Evolutionary conservation across 768 basidiomycete species (phyloP).

Genomic region (Ephemerocybe angulata): DNA sequence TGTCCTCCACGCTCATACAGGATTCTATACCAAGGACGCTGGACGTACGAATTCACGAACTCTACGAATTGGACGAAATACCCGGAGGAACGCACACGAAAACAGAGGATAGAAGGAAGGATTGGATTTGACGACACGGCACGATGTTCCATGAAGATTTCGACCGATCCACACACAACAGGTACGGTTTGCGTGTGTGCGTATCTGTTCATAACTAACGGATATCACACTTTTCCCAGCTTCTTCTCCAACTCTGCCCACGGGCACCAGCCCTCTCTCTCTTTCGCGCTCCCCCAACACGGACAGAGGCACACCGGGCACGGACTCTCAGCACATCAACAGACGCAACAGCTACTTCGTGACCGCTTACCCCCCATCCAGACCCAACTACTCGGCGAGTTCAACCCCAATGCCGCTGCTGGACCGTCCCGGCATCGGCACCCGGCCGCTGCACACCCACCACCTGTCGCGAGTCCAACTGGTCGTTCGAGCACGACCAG

Average conservation of each 20-base stretch:
- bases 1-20: too few relatives aligned
- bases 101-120: too few relatives aligned
- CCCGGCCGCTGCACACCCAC: not conserved
- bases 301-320: not conserved
- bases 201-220: not conserved
- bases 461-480: not conserved
- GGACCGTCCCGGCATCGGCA: not conserved
- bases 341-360: not conserved
- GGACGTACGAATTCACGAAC: too few relatives aligned
- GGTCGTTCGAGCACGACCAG: not conserved
- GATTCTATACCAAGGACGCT: too few relatives aligned
- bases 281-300: not conserved
- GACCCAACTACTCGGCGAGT: not conserved
- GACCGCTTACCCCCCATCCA: not conserved
- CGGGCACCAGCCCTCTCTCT: not conserved
- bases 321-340: not conserved
- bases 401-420: not conserved
- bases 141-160: conserved; percentile 1
- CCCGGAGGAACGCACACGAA: not conserved
- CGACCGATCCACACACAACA: not conserved
- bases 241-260: not conserved
- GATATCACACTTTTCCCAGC: not conserved
- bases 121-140: too few relatives aligned
- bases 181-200: not conserved
- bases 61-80: not conserved